Conservation (phyloP, 805 yeast genomes). For the Phaffomyces opuntiae region DNA sequence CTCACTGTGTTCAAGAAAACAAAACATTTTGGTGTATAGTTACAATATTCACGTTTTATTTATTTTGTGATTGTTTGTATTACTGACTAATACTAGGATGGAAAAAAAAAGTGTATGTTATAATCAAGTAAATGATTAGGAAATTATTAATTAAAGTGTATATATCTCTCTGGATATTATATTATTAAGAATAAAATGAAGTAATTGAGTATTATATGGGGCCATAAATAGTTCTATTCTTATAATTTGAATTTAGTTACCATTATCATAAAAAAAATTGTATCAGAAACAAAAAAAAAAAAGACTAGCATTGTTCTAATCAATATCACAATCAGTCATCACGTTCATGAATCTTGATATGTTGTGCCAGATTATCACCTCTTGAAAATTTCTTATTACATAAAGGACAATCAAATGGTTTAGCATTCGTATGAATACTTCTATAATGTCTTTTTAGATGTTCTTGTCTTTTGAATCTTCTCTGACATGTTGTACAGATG, state of each 20-base stretch:
- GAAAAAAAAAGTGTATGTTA: too few relatives aligned
- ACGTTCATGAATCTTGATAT: constrained; percentile 46
- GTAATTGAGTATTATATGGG: neutral
- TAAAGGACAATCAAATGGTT: constrained; percentile 56
- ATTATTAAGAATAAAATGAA: neutral
- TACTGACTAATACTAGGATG: too few relatives aligned
- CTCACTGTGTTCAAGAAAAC: constrained; percentile 10
- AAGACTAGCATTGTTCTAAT: too few relatives aligned
- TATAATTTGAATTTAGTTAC: neutral
- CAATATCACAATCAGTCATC: neutral
- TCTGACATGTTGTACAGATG: constrained; percentile 56
- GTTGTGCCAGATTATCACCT: constrained; percentile 61
- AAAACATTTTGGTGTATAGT: neutral
- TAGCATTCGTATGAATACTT: constrained; percentile 65
- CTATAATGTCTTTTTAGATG: constrained; percentile 71
- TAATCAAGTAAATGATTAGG: neutral
- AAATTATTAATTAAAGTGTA: neutral
- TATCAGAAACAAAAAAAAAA: too few relatives aligned
- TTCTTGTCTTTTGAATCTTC: constrained; percentile 69
- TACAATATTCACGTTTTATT: too few relatives aligned
- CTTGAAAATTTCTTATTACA: constrained; percentile 63
- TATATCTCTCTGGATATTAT: neutral
- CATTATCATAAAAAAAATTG: too few relatives aligned
- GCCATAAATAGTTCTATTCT: neutral
- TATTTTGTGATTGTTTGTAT: neutral